A percentile compares a stretch with the other conserved stretches of the same genome.
These are phyloP conservation scores for Leptosphaerulina australis DNA, from an alignment of 2,329 filamentous ascomycete species.

Conservation along the genomic window DNA sequence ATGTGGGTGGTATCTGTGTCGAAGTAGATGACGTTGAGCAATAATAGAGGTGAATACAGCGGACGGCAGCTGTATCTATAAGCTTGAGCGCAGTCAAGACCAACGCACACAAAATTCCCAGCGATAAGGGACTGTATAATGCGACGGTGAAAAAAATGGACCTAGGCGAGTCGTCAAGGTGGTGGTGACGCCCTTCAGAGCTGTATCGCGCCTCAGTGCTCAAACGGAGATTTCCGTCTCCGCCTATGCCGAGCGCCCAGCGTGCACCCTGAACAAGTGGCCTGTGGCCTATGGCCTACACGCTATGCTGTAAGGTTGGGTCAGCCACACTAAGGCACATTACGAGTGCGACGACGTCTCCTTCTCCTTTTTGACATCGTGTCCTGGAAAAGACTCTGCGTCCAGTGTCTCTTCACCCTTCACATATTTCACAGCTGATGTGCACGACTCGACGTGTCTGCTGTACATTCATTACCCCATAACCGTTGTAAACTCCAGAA, in stretches of 20 bases:
- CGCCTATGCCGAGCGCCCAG: conserved; percentile 1
- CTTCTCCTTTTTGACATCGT: conserved; percentile 20
- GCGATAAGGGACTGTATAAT: background rate
- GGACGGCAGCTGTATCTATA: conserved; percentile 9
- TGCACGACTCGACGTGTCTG: conserved; percentile 3
- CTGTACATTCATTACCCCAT: conserved; percentile 11
- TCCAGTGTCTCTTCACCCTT: background rate
- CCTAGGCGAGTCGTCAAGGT: background rate
- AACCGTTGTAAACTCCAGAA: background rate
- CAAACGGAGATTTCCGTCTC: conserved; percentile 16
- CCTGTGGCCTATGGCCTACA: no score
- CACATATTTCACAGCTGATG: background rate
- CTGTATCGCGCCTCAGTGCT: background rate
- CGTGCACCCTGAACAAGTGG: conserved; percentile 9
- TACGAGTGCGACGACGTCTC: conserved; percentile 18
- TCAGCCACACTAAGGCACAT: conserved; percentile 26
- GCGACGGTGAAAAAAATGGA: conserved; percentile 7
- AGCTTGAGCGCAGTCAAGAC: background rate
- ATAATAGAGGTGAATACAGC: conserved; percentile 11
- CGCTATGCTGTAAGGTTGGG: background rate
- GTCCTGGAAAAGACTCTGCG: conserved; percentile 12
- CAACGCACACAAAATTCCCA: background rate
- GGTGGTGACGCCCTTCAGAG: conserved; percentile 1
- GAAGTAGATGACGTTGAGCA: conserved; percentile 31
- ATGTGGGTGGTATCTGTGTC: conserved; percentile 4